A percentile compares a stretch with the other conserved stretches of the same genome.
Conservation (phyloP, 139 green algal genomes). For the Limnomonas spitsbergensis region DNA sequence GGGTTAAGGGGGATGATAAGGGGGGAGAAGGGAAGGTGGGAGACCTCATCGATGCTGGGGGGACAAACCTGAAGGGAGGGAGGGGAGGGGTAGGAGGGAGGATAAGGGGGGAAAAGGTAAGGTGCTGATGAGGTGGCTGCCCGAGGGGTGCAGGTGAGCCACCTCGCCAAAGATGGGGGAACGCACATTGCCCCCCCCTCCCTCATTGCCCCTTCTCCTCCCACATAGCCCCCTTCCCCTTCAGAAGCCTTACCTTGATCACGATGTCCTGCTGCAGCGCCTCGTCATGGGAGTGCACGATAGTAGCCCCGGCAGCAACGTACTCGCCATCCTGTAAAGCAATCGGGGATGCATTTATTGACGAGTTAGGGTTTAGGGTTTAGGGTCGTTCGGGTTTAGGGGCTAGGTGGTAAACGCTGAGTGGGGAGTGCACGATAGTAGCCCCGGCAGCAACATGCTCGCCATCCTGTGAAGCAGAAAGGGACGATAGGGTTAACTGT, state of each 20-base stretch:
- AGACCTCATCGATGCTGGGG: too few species aligned
- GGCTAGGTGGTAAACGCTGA: too few species aligned
- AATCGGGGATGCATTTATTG: background rate
- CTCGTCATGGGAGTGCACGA: constrained; percentile 48
- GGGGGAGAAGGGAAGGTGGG: too few species aligned
- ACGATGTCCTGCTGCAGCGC: constrained; percentile 63
- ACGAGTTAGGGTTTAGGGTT: too few species aligned
- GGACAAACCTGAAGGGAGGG: too few species aligned
- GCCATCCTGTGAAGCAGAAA: constrained; percentile 23
- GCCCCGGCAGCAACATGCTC: constrained; percentile 62
- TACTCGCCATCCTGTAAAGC: constrained; percentile 37
- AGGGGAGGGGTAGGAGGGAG: too few species aligned
- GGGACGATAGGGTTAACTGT: too few species aligned
- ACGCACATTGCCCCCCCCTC: constrained; percentile 26
- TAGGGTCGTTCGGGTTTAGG: too few species aligned
- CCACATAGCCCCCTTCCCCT: too few species aligned
- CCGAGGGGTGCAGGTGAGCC: constrained; percentile 29
- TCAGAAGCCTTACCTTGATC: constrained; percentile 58
- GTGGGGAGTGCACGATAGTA: constrained; percentile 56
- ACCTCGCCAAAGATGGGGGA: constrained; percentile 59
- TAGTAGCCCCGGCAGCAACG: constrained; percentile 61
- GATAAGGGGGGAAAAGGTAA: too few species aligned
- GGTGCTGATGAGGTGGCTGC: constrained; percentile 56
- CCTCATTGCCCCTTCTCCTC: too few species aligned
- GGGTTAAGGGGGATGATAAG: too few species aligned